Evolutionary conservation across 805 yeast genomes (phyloP).

Genomic region (Torulaspora franciscae): DNA sequence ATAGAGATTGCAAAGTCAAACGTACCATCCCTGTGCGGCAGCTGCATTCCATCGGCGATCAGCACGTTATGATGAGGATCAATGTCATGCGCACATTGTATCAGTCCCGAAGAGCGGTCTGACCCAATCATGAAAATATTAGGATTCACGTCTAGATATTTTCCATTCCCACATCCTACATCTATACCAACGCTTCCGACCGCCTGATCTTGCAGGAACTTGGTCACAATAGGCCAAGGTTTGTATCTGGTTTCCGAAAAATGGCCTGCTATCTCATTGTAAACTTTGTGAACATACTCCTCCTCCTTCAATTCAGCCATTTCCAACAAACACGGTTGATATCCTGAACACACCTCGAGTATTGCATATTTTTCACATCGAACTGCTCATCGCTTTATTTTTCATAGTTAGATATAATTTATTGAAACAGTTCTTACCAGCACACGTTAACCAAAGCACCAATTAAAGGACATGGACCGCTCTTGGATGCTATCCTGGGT

Average conservation of each 20-base stretch:
- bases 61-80: conserved; percentile 45
- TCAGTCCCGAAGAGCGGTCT: conserved; percentile 66
- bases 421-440: neutral
- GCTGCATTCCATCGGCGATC: conserved; percentile 73
- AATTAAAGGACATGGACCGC: neutral
- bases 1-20: conserved; percentile 88
- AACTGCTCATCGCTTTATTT: conserved; percentile 5
- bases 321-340: neutral
- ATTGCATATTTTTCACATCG: neutral
- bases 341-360: too few relatives aligned
- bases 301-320: conserved; percentile 60
- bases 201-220: conserved; percentile 48
- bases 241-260: conserved; percentile 89
- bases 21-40: conserved; percentile 48
- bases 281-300: conserved; percentile 81
- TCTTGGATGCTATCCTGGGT: neutral
- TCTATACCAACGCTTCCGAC: conserved; percentile 75
- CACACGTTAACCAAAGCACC: neutral
- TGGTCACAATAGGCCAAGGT: conserved; percentile 95
- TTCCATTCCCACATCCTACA: conserved; percentile 97
- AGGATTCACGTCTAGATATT: conserved; percentile 70
- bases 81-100: conserved; percentile 54
- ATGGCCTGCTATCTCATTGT: conserved; percentile 87
- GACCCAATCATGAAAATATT: conserved; percentile 67
- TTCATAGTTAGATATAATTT: neutral